Evolutionary conservation across 805 yeast species (phyloP), one percentile per base, ranked within the genome.

Genomic region (Saturnispora kantuleensis): DNA sequence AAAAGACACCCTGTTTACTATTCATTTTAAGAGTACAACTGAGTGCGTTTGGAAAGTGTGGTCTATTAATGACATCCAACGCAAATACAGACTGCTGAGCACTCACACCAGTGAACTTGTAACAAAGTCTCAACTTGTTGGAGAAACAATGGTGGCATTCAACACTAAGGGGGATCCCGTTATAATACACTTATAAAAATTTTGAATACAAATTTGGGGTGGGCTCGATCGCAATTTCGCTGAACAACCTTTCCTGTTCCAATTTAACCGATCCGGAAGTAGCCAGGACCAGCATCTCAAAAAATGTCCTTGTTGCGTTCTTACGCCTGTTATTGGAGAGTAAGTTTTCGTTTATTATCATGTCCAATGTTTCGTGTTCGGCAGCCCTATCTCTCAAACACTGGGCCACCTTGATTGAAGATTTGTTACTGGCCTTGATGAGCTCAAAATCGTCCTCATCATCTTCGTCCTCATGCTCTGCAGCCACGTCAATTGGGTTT

Each of bases 231-330:
- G 50, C 52, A 46, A 86, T 79, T 33, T 73, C 76, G 4, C 80
- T 81, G 51, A 79, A 85, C 16, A 81, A 53, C 34, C 65, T 66
- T 7, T 70, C 68, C 64, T 86, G 95, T 32, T 74, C 63, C 35
- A 87, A 60, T 12, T 67, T 65, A 38, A 88, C 65, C 44, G 90
- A 80, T 52, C 82, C 88, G 38, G 77, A 70, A 5, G 93, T 81
- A 2, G 94, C 94, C 46, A 88, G 68, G 3, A 87, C 90, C 52
- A 88, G 68, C 58, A 88, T 60, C 58, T 88, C 95, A 55, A 87
- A 88, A 62, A 88, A 88, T 44, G 84, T 70, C 54, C 77, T 73
- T 2, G 86, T 77, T 16, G 87, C 85, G 53, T 81, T 80, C 51
- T 70, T 66, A 55, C 72, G 71, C 47, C 67, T 67, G 48, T 67